phyloP scores from a whole-genome alignment of 257 asterid species.

The Oldenlandia corymbosa region DNA sequence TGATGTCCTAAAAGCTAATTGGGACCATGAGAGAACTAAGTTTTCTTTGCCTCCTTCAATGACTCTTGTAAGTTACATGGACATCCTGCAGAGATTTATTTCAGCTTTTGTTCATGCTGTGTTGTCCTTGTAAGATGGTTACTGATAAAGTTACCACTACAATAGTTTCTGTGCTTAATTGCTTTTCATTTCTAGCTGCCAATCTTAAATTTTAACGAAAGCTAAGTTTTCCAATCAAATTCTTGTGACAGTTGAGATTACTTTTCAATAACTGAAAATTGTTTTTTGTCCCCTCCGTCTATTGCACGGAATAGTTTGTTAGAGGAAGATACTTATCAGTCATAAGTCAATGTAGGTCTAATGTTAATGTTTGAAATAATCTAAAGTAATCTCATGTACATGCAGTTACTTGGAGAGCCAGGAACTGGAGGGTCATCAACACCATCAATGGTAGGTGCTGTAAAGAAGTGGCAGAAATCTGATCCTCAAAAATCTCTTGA shows the following conservation, averaged over 20 bases:
- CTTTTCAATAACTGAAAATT: not conserved
- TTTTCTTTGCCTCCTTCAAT: conserved; percentile 92
- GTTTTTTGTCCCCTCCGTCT: not conserved
- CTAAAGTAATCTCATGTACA: conserved; percentile 14
- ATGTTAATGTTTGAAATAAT: conserved; percentile 19
- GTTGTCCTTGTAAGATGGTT: too few relatives aligned
- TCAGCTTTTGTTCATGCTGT: too few relatives aligned
- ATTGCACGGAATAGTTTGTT: not conserved
- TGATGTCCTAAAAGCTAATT: conserved; percentile 63
- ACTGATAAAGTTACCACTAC: not conserved
- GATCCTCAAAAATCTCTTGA: conserved; percentile 69
- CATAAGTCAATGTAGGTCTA: not conserved
- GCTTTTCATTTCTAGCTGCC: conserved; percentile 5
- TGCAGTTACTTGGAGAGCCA: conserved; percentile 97
- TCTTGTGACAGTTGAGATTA: not conserved
- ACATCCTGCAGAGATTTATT: too few relatives aligned
- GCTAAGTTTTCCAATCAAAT: not conserved
- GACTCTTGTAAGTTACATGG: conserved; percentile 69
- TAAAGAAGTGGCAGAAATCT: conserved; percentile 92
- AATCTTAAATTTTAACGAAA: not conserved
- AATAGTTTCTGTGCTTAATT: not conserved
- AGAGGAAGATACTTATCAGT: not conserved
- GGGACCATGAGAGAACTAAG: conserved; percentile 94
- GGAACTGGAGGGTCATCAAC: conserved; percentile 99
- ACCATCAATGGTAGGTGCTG: conserved; percentile 97